phyloP scores from a whole-genome alignment of 129 eudicot genomes.

The Erigeron canadensis region DNA sequence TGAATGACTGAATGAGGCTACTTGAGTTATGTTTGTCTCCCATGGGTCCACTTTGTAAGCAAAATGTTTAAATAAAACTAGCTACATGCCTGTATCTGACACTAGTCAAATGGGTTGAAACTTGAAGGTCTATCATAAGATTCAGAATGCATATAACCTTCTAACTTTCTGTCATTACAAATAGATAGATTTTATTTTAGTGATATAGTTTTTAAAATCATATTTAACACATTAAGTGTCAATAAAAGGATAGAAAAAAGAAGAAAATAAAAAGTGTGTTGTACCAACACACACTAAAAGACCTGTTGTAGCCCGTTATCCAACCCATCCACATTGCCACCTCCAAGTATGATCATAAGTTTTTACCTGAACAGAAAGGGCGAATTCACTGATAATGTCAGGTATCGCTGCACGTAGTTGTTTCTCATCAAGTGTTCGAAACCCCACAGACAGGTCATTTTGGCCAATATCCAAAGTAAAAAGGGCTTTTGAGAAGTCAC shows the following conservation, averaged over 20 bases:
- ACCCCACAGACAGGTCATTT: slow-evolving; percentile 56
- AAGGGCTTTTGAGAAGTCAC: slow-evolving; percentile 51
- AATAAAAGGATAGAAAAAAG: too few relatives aligned
- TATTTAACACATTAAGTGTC: neutral
- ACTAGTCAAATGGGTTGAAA: neutral
- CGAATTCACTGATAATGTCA: slow-evolving; percentile 48
- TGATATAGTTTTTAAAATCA: neutral
- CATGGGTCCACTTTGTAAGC: neutral
- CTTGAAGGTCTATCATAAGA: neutral
- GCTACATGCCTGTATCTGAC: neutral
- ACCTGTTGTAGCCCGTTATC: too few relatives aligned
- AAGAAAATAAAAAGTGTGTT: too few relatives aligned
- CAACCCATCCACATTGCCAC: neutral
- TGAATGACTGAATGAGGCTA: neutral
- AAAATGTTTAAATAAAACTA: neutral
- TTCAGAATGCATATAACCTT: too few relatives aligned
- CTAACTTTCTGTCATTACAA: too few relatives aligned
- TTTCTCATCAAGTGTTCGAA: slow-evolving; percentile 39
- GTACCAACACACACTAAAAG: too few relatives aligned
- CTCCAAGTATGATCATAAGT: neutral
- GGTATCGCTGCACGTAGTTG: slow-evolving; percentile 48
- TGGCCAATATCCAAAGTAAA: slow-evolving; percentile 79
- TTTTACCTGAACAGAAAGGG: slow-evolving; percentile 47
- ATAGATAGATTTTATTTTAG: too few relatives aligned
- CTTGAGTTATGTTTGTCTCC: neutral